These are phyloP conservation scores for Mucor velutinosus DNA, from an alignment of 371 early-diverging fungal species.

Conservation along the genomic window DNA sequence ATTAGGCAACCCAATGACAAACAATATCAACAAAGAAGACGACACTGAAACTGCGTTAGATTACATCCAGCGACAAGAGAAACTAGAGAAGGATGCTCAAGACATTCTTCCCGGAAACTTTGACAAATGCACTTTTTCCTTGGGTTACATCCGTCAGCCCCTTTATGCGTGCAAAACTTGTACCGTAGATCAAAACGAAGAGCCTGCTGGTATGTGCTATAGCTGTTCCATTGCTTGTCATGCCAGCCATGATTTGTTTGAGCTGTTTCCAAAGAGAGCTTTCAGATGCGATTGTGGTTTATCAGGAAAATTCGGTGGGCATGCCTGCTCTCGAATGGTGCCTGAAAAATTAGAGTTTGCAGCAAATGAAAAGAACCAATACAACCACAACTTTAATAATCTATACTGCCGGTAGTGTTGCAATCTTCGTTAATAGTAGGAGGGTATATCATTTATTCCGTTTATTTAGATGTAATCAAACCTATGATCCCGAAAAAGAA, in stretches of 20 bases:
- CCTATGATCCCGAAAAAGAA: slow-evolving; percentile 77
- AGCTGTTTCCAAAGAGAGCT: slow-evolving; percentile 79
- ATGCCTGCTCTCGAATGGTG: slow-evolving; percentile 37
- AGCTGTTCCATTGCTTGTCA: slow-evolving; percentile 84
- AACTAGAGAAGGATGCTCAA: slow-evolving; percentile 58
- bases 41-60: slow-evolving; percentile 59
- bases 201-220: slow-evolving; percentile 77
- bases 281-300: slow-evolving; percentile 90
- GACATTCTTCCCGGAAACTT: slow-evolving; percentile 71
- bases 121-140: slow-evolving; percentile 76
- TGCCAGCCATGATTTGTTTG: slow-evolving; percentile 76
- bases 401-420: slow-evolving; percentile 72
- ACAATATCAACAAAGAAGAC: slow-evolving; percentile 15
- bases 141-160: slow-evolving; percentile 78
- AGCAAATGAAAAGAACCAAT: slow-evolving; percentile 66
- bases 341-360: slow-evolving; percentile 37
- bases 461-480: slow-evolving; percentile 61
- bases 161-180: slow-evolving; percentile 90
- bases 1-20: background rate
- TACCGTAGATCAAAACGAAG: slow-evolving; percentile 16
- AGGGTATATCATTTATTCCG: background rate
- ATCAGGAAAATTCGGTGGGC: slow-evolving; percentile 43
- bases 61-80: slow-evolving; percentile 53
- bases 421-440: background rate
- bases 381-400: slow-evolving; percentile 82